Percentiles rank a stretch among this genome's conserved stretches.
Conservation (phyloP, 768 basidiomycete genomes). For the Coprinellus aureogranulatus region DNA sequence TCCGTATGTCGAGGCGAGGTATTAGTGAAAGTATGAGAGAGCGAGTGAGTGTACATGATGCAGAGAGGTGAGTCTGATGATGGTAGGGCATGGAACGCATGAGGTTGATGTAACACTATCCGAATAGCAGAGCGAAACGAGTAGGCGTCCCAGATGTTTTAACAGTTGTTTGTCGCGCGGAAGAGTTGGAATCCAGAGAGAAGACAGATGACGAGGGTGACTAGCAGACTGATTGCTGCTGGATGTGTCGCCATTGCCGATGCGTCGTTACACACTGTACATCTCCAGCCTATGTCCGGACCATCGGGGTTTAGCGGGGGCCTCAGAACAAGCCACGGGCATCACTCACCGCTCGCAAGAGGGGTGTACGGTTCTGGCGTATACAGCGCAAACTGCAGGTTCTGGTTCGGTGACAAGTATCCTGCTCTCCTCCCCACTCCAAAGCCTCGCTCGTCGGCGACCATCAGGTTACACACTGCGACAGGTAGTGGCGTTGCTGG, state of each 20-base stretch:
- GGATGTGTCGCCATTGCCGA: conserved; percentile 45
- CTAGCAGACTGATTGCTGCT: conserved; percentile 50
- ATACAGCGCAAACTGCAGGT: conserved; percentile 80
- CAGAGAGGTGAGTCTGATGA: neutral
- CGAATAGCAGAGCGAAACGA: neutral
- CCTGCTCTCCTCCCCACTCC: conserved; percentile 59
- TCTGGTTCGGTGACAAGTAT: conserved; percentile 64
- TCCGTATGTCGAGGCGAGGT: neutral
- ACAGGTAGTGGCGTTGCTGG: conserved; percentile 68
- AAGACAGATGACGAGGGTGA: conserved; percentile 61
- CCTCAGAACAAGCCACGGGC: neutral
- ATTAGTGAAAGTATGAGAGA: neutral
- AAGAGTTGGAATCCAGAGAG: conserved; percentile 64
- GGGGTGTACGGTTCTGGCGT: conserved; percentile 71
- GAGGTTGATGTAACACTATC: no score
- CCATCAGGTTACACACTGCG: conserved; percentile 72
- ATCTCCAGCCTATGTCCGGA: conserved; percentile 50
- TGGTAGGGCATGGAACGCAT: neutral
- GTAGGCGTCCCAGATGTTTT: neutral
- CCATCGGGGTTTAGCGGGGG: neutral
- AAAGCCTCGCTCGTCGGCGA: conserved; percentile 80
- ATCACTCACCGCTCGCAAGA: conserved; percentile 35
- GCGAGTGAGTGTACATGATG: neutral
- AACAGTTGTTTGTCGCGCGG: conserved; percentile 25
- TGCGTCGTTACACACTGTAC: conserved; percentile 46